These are phyloP conservation scores for Kluyveromyces nonfermentans DNA, from an alignment of 805 yeast genomes.

Conservation along the genomic window DNA sequence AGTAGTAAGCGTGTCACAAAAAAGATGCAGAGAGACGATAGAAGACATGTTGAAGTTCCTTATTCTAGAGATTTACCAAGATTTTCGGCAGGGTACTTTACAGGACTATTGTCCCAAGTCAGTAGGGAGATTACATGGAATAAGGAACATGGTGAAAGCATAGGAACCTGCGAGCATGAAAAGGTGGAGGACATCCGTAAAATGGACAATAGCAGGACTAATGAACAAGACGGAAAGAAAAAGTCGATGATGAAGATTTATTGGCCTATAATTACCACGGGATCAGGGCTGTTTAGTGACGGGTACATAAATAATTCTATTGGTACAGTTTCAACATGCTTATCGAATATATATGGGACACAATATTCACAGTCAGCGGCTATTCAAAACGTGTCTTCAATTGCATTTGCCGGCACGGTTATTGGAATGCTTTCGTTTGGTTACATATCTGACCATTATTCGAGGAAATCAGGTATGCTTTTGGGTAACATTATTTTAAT, in stretches of 20 bases:
- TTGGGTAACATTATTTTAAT: constrained; percentile 67
- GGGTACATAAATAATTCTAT: constrained; percentile 87
- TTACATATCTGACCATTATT: constrained; percentile 64
- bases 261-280: constrained; percentile 73
- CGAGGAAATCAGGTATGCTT: constrained; percentile 79
- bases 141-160: constrained; percentile 16
- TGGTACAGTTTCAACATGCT: constrained; percentile 65
- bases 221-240: neutral
- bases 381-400: constrained; percentile 69
- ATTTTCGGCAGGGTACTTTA: constrained; percentile 29
- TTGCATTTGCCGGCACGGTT: constrained; percentile 89
- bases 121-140: constrained; percentile 35
- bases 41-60: constrained; percentile 14
- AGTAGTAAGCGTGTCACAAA: no score
- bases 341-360: constrained; percentile 53
- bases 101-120: constrained; percentile 36
- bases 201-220: neutral
- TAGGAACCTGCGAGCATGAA: constrained; percentile 23
- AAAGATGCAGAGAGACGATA: neutral
- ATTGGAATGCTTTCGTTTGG: constrained; percentile 81
- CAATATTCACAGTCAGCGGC: constrained; percentile 58
- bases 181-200: constrained; percentile 17
- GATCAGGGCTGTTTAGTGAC: constrained; percentile 89
- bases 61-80: constrained; percentile 43
- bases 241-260: constrained; percentile 21